phyloP scores from a whole-genome alignment of 163 green algal species.

The Trebouxia gelatinosa region DNA sequence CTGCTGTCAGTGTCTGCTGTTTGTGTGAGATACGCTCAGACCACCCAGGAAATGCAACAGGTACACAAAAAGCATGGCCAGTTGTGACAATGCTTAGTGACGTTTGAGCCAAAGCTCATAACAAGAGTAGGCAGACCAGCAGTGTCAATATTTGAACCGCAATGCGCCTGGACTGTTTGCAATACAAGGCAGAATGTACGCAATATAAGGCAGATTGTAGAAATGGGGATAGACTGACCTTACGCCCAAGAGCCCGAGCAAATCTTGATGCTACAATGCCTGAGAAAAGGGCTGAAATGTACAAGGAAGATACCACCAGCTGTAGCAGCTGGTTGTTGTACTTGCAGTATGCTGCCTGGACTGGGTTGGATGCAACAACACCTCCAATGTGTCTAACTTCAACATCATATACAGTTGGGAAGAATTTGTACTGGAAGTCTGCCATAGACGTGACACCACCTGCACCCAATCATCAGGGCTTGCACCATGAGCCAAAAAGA shows the following conservation, averaged over 20 bases:
- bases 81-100: no score
- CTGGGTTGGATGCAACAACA: conserved; percentile 7
- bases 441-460: conserved; percentile 71
- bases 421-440: conserved; percentile 63
- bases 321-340: conserved; percentile 55
- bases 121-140: no score
- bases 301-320: conserved; percentile 51
- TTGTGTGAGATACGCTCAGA: no score
- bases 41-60: no score
- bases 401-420: conserved; percentile 32
- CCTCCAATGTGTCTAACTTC: no score
- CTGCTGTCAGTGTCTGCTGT: no score
- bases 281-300: conserved; percentile 46
- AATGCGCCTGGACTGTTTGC: no score
- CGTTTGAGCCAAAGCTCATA: no score
- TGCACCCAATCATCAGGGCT: no score
- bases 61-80: no score
- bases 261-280: conserved; percentile 29
- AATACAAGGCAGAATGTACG: no score
- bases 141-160: no score
- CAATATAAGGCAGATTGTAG: background rate
- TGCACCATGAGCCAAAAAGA: background rate
- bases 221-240: conserved; percentile 33
- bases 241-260: conserved; percentile 42
- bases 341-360: conserved; percentile 11